Percentiles rank a stretch among this genome's conserved stretches.
Conservation (phyloP, 2,329 filamentous ascomycete genomes). For the Penicillium sp. region DNA sequence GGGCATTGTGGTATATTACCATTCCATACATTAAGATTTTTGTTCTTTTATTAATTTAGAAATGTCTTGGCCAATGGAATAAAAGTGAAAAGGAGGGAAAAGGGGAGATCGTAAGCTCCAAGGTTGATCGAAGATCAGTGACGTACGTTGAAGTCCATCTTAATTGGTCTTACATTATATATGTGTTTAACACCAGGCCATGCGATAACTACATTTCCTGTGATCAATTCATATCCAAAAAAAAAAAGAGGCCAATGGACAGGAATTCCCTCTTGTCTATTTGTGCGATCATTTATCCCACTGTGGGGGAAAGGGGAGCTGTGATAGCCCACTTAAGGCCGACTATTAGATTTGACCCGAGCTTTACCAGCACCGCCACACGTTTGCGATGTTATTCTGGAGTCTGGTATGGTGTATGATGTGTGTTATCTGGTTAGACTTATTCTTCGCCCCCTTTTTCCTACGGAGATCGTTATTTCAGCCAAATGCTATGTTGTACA, state of each 20-base stretch:
- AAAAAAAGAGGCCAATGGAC: too few relatives aligned
- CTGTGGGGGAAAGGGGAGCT: background rate
- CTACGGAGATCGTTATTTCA: background rate
- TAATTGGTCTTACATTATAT: too few relatives aligned
- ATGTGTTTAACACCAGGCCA: too few relatives aligned
- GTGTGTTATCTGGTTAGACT: background rate
- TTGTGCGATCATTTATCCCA: background rate
- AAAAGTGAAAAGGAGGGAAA: background rate
- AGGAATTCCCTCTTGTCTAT: too few relatives aligned
- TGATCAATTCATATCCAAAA: too few relatives aligned
- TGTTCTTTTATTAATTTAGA: background rate
- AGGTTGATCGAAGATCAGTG: slow-evolving; percentile 26
- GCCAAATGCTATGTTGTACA: background rate
- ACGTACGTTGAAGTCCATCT: slow-evolving; percentile 11
- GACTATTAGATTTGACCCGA: slow-evolving; percentile 7
- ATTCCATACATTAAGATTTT: background rate
- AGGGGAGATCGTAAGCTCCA: slow-evolving; percentile 16
- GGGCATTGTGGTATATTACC: background rate
- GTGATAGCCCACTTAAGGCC: background rate
- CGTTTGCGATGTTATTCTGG: background rate
- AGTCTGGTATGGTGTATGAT: too few relatives aligned
- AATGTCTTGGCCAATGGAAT: background rate
- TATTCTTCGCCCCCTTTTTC: background rate
- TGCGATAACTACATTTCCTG: too few relatives aligned
- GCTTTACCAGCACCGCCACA: slow-evolving; percentile 8